Conservation (phyloP, 106 monocot species). For the Posidonia australis region DNA sequence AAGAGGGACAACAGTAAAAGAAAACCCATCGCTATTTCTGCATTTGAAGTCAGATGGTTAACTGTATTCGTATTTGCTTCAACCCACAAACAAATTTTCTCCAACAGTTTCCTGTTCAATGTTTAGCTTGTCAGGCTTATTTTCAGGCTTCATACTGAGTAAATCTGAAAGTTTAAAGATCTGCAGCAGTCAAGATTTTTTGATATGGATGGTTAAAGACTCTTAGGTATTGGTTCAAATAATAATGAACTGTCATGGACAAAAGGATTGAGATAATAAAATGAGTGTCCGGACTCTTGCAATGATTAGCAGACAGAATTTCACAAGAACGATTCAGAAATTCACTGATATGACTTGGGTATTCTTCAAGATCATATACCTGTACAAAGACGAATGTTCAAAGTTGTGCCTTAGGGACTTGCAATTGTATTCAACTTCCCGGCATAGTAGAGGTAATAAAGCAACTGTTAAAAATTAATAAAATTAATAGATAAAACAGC, state of each 20-base stretch:
- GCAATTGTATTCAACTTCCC: neutral
- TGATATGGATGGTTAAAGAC: no score
- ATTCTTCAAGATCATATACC: neutral
- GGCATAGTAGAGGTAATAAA: conserved; percentile 1
- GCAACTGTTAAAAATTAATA: neutral
- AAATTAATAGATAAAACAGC: neutral
- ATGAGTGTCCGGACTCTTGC: no score
- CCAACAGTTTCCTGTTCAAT: conserved; percentile 4
- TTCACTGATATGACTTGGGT: neutral
- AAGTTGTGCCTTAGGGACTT: neutral
- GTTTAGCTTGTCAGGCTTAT: neutral
- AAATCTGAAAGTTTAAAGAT: neutral
- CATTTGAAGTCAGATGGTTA: conserved; percentile 7
- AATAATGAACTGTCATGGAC: neutral
- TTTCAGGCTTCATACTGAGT: neutral
- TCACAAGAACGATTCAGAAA: no score
- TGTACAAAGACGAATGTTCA: neutral
- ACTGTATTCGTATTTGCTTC: neutral
- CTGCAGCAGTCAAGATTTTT: neutral
- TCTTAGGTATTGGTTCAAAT: no score
- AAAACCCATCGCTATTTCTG: conserved; percentile 11
- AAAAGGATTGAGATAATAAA: neutral
- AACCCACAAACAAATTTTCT: conserved; percentile 1
- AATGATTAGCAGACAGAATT: no score
- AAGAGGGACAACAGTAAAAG: conserved; percentile 9